A percentile compares a stretch with the other conserved stretches of the same genome.
Evolutionary conservation across 73 alveolate genomes (phyloP).

Genomic region (Effrenium voratum): DNA sequence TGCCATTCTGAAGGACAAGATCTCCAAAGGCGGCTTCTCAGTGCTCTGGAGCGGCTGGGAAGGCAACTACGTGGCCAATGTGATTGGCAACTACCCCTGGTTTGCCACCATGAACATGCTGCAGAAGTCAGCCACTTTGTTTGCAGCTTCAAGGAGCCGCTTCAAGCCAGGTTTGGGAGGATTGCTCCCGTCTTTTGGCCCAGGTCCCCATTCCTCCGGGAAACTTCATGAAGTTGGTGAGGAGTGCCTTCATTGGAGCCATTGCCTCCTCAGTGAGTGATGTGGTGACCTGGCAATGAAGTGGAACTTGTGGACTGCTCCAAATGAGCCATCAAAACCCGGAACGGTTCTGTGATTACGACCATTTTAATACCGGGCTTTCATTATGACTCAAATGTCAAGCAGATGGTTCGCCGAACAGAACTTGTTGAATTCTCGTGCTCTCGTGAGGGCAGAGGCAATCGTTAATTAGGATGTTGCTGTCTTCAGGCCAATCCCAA

Average conservation of each 20-base stretch:
- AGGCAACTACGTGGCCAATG: conserved; percentile 92
- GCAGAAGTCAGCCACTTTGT: conserved; percentile 33
- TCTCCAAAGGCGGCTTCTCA: conserved; percentile 48
- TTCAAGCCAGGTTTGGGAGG: background rate
- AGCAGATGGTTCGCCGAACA: too few relatives aligned
- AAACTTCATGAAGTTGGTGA: conserved; percentile 30
- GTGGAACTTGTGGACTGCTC: too few relatives aligned
- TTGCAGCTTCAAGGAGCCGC: too few relatives aligned
- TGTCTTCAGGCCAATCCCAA: too few relatives aligned
- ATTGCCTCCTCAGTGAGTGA: conserved; percentile 76
- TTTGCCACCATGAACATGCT: conserved; percentile 86
- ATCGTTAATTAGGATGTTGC: too few relatives aligned
- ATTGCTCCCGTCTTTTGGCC: background rate
- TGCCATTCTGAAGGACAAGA: conserved; percentile 78
- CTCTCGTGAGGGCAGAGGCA: too few relatives aligned
- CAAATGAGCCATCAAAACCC: too few relatives aligned
- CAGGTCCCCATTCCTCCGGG: conserved; percentile 84
- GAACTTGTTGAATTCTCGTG: too few relatives aligned
- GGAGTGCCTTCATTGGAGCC: conserved; percentile 92
- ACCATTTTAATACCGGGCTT: background rate
- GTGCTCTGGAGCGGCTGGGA: conserved; percentile 81
- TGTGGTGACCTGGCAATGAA: conserved; percentile 8
- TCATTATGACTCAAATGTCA: too few relatives aligned
- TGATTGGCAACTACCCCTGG: conserved; percentile 93
- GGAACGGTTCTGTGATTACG: too few relatives aligned